phyloP scores from a whole-genome alignment of 1,284 basidiomycete genomes.

The Sporisorium sorghi region DNA sequence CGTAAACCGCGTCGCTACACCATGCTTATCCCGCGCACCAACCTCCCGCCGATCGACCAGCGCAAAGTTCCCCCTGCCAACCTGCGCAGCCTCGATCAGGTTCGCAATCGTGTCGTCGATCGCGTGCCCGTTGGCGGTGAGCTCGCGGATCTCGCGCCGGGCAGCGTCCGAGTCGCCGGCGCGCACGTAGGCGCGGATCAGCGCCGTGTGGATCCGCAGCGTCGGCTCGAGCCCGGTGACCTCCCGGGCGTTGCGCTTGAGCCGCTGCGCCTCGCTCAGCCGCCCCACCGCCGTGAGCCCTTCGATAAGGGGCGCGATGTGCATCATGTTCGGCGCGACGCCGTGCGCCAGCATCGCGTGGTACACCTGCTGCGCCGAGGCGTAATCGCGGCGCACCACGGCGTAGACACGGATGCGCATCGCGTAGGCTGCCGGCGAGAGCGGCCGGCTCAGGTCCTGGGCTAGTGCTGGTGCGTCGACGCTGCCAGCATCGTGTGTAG shows the following conservation, averaged over 20 bases:
- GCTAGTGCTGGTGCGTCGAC: constrained; percentile 2
- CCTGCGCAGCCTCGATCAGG: constrained; percentile 46
- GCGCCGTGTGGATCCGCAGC: constrained; percentile 45
- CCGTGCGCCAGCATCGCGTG: constrained; percentile 44
- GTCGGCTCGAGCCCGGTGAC: constrained; percentile 27
- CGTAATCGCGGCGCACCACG: constrained; percentile 42
- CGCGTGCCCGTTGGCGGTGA: constrained; percentile 26
- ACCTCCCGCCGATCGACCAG: constrained; percentile 29
- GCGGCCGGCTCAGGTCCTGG: constrained; percentile 23
- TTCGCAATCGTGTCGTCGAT: constrained; percentile 40
- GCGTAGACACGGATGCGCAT: constrained; percentile 52
- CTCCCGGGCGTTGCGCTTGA: constrained; percentile 40
- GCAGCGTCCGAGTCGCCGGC: constrained; percentile 20
- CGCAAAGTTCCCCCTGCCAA: constrained; percentile 10
- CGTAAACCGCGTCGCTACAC: constrained; percentile 43
- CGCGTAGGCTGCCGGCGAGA: constrained; percentile 40
- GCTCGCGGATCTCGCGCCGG: constrained; percentile 31
- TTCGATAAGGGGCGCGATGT: constrained; percentile 52
- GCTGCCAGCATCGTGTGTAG: neutral
- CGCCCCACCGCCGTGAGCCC: constrained; percentile 34
- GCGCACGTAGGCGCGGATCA: constrained; percentile 44
- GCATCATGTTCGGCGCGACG: constrained; percentile 43
- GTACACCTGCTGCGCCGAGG: constrained; percentile 45
- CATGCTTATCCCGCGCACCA: constrained; percentile 10
- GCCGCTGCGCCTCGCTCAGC: constrained; percentile 36